A percentile compares a stretch with the other conserved stretches of the same genome.
Conservation (phyloP, 139 green algal species). For the Chlorella sp. region DNA sequence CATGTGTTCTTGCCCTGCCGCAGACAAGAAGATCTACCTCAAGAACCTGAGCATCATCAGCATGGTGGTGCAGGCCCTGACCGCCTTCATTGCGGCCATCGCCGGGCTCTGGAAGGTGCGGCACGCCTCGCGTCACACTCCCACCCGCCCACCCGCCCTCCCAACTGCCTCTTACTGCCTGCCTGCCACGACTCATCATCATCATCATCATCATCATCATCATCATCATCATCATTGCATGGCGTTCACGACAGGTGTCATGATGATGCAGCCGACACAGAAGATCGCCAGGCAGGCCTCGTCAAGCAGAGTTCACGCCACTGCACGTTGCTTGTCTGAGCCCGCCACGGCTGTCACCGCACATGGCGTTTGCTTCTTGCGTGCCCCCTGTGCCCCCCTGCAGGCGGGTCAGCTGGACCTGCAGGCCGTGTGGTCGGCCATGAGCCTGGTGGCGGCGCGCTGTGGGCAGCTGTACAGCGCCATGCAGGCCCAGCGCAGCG, state of each 20-base stretch:
- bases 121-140: neutral
- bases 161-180: neutral
- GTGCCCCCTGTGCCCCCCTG: neutral
- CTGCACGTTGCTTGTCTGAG: too few relatives aligned
- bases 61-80: slow-evolving; percentile 38
- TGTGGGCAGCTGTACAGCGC: slow-evolving; percentile 18
- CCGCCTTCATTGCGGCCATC: slow-evolving; percentile 24
- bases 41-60: slow-evolving; percentile 41
- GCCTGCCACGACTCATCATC: too few relatives aligned
- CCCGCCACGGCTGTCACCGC: too few relatives aligned
- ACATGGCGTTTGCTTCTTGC: too few relatives aligned
- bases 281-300: too few relatives aligned
- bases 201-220: too few relatives aligned
- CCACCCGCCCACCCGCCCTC: neutral
- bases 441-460: slow-evolving; percentile 21
- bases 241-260: too few relatives aligned
- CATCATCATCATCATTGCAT: too few relatives aligned
- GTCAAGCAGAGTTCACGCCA: too few relatives aligned
- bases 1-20: neutral
- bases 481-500: slow-evolving; percentile 20
- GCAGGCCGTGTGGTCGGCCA: slow-evolving; percentile 13
- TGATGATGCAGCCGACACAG: too few relatives aligned
- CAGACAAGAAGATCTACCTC: slow-evolving; percentile 52
- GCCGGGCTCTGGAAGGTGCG: slow-evolving; percentile 6
- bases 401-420: slow-evolving; percentile 11